Evolutionary conservation across 2,329 filamentous ascomycete species (phyloP).

Genomic region (Celoporthe dispersa): DNA sequence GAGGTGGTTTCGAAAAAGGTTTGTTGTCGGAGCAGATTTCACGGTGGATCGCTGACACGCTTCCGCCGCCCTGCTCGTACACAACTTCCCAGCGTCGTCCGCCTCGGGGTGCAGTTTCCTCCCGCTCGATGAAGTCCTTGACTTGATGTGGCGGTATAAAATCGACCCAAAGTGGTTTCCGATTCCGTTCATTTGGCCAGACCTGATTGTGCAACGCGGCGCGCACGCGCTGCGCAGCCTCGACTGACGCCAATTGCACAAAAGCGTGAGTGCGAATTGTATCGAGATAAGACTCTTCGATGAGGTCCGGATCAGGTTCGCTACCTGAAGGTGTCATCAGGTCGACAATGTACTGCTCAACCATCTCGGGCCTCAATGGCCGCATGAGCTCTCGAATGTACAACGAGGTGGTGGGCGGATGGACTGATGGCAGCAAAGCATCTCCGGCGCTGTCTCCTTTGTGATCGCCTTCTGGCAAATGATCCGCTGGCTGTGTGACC

Average conservation of each 20-base stretch:
- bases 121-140: slow-evolving; percentile 72
- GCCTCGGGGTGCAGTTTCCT: slow-evolving; percentile 55
- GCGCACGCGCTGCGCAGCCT: slow-evolving; percentile 77
- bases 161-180: slow-evolving; percentile 86
- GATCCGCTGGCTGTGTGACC: neutral
- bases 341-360: slow-evolving; percentile 70
- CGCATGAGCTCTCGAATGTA: slow-evolving; percentile 93
- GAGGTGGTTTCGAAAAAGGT: slow-evolving; percentile 28
- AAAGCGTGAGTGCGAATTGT: slow-evolving; percentile 87
- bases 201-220: slow-evolving; percentile 74
- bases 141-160: slow-evolving; percentile 82
- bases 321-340: slow-evolving; percentile 66
- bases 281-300: slow-evolving; percentile 79
- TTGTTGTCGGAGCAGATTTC: slow-evolving; percentile 46
- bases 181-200: slow-evolving; percentile 85
- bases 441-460: slow-evolving; percentile 39
- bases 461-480: neutral
- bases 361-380: slow-evolving; percentile 70
- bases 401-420: slow-evolving; percentile 75
- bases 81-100: slow-evolving; percentile 70
- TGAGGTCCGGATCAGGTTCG: slow-evolving; percentile 55
- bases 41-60: slow-evolving; percentile 60
- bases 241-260: slow-evolving; percentile 69
- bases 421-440: slow-evolving; percentile 57
- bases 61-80: slow-evolving; percentile 64